A percentile compares a stretch with the other conserved stretches of the same genome.
Evolutionary conservation across 257 asterid species (phyloP).

Genomic region (Penstemon barbatus): DNA sequence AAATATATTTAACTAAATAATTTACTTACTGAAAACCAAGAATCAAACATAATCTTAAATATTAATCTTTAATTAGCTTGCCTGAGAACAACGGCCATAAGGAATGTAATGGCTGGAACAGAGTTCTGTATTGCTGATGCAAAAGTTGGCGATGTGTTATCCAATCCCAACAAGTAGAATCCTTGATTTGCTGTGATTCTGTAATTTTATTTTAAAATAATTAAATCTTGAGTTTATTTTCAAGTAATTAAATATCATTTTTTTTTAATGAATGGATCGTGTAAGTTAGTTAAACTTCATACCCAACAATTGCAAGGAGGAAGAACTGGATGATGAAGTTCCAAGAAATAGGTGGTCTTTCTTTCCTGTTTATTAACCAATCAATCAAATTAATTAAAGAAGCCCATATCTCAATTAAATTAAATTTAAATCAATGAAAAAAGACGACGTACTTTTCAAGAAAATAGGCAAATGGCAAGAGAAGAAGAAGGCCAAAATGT

Average conservation of each 20-base stretch:
- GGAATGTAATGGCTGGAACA: constrained; percentile 95
- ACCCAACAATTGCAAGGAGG: constrained; percentile 95
- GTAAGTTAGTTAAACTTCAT: constrained; percentile 14
- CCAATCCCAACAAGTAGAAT: constrained; percentile 91
- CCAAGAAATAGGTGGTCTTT: constrained; percentile 79
- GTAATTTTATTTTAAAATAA: neutral
- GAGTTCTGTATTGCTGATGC: constrained; percentile 97
- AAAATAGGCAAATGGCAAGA: constrained; percentile 92
- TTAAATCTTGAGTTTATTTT: neutral
- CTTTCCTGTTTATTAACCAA: constrained; percentile 66
- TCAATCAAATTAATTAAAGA: neutral
- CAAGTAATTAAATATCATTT: neutral
- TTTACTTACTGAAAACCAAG: too few species aligned
- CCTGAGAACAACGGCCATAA: constrained; percentile 88
- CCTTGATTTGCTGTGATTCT: constrained; percentile 98
- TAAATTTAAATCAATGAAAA: neutral
- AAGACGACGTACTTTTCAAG: constrained; percentile 66
- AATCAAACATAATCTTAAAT: too few species aligned
- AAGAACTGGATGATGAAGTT: constrained; percentile 72
- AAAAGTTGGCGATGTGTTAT: constrained; percentile 91
- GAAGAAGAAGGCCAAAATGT: constrained; percentile 91
- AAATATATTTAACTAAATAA: too few species aligned
- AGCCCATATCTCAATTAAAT: neutral
- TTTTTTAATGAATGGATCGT: neutral
- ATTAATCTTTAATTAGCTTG: constrained; percentile 23